phyloP scores from a whole-genome alignment of 2,329 filamentous ascomycete species.

The Alternaria gansuensis region DNA sequence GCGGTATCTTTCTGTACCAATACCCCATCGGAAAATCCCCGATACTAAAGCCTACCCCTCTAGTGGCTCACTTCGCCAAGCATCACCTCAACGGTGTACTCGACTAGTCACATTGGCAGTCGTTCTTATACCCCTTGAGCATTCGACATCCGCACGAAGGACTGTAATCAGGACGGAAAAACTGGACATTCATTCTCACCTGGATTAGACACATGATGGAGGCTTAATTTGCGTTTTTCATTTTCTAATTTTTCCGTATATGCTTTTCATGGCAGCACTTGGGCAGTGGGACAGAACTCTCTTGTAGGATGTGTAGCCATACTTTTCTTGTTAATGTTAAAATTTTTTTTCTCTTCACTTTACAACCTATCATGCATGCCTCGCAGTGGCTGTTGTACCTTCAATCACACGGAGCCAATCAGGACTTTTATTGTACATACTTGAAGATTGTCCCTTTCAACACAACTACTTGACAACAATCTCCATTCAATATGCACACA shows the following conservation, averaged over 20 bases:
- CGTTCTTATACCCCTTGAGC: slow-evolving; percentile 14
- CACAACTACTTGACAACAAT: not conserved
- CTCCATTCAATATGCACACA: not conserved
- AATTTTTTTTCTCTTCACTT: not conserved
- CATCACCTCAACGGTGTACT: slow-evolving; percentile 4
- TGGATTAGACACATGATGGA: not conserved
- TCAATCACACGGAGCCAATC: not conserved
- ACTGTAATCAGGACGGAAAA: slow-evolving; percentile 30
- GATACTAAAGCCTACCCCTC: slow-evolving; percentile 11
- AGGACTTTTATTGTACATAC: not conserved
- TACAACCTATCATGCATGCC: not conserved
- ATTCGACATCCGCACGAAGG: slow-evolving; percentile 22
- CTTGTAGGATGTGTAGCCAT: slow-evolving; percentile 30
- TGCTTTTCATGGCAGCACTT: slow-evolving; percentile 13
- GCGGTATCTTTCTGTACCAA: slow-evolving; percentile 19
- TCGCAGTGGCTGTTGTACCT: not conserved
- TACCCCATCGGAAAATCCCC: slow-evolving; percentile 17
- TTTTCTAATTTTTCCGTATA: slow-evolving; percentile 4
- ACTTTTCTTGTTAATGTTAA: slow-evolving; percentile 29
- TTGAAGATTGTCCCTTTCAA: not conserved
- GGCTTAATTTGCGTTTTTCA: slow-evolving; percentile 11
- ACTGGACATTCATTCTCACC: slow-evolving; percentile 30
- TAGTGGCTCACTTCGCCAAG: slow-evolving; percentile 10
- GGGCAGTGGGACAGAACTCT: not conserved
- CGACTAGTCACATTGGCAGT: slow-evolving; percentile 12